phyloP scores from a whole-genome alignment of 192 early-diverging fungal species.

The Linnemannia elongata region DNA sequence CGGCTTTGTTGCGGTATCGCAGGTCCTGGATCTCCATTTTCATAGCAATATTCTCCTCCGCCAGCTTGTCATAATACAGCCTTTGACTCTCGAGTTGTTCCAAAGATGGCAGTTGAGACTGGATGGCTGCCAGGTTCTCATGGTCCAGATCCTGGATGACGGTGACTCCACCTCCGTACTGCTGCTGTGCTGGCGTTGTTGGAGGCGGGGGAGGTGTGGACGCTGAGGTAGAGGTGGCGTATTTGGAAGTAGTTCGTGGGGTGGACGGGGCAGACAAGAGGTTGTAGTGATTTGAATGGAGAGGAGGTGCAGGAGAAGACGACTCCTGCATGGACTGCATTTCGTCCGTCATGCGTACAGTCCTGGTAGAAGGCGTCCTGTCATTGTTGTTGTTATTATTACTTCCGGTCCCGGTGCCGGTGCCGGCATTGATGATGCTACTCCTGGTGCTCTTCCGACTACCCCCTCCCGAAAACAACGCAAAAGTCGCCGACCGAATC shows the following conservation, averaged over 20 bases:
- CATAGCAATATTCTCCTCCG: conserved; percentile 44
- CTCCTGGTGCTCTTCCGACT: conserved; percentile 17
- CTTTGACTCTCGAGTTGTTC: conserved; percentile 28
- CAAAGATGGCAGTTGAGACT: not conserved
- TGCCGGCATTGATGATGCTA: not conserved
- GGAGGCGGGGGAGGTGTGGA: not conserved
- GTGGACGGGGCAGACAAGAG: not conserved
- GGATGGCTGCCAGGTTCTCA: not conserved
- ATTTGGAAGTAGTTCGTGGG: not conserved
- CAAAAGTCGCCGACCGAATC: conserved; percentile 21
- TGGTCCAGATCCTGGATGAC: conserved; percentile 7
- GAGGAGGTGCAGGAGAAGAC: not conserved
- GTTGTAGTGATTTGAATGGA: not conserved
- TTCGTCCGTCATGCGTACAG: conserved; percentile 3
- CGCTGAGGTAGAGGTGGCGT: not conserved
- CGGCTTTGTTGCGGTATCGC: conserved; percentile 28
- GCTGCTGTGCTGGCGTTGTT: not conserved
- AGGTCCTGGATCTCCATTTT: conserved; percentile 36
- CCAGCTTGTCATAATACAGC: conserved; percentile 29
- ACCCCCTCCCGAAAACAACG: conserved; percentile 29
- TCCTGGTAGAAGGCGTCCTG: conserved; percentile 3
- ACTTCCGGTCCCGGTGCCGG: not conserved
- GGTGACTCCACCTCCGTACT: not conserved
- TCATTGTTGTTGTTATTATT: not conserved
- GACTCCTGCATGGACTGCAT: conserved; percentile 4